Percentiles rank a stretch among this genome's conserved stretches.
These are phyloP conservation scores for Metschnikowia arizonensis DNA, from an alignment of 805 yeast genomes.

Conservation along the genomic window DNA sequence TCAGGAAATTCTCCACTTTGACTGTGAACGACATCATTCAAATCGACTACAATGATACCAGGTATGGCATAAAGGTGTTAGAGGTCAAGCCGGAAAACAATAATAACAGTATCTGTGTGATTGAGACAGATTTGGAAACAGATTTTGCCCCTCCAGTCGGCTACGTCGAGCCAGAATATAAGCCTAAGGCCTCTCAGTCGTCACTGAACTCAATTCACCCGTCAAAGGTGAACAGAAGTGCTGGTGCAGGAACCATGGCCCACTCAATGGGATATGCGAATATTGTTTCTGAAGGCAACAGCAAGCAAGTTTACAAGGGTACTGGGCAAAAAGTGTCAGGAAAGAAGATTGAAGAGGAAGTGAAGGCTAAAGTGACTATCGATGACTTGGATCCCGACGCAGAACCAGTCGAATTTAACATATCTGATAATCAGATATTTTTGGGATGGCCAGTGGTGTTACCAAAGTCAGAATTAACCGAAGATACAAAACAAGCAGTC, in stretches of 20 bases:
- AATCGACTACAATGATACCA: constrained; percentile 73
- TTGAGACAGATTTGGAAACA: constrained; percentile 93
- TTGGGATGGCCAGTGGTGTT: constrained; percentile 83
- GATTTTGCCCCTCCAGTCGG: constrained; percentile 99
- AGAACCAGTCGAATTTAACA: constrained; percentile 63
- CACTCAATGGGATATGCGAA: constrained; percentile 61
- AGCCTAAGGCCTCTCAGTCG: constrained; percentile 39
- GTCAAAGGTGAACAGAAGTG: constrained; percentile 33
- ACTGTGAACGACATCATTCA: constrained; percentile 83
- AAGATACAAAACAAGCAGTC: constrained; percentile 21
- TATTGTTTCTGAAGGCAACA: constrained; percentile 41
- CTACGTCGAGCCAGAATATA: constrained; percentile 82
- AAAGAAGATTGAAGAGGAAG: constrained; percentile 27
- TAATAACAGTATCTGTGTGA: constrained; percentile 77
- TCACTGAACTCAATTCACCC: constrained; percentile 32
- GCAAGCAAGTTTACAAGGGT: constrained; percentile 45
- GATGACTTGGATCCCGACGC: constrained; percentile 51
- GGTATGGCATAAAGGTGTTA: constrained; percentile 74
- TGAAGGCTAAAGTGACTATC: constrained; percentile 28
- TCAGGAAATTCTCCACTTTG: constrained; percentile 84
- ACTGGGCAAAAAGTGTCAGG: constrained; percentile 73
- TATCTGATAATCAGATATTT: constrained; percentile 84
- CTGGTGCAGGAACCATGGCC: constrained; percentile 72
- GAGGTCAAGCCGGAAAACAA: constrained; percentile 78
- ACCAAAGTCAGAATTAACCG: constrained; percentile 31